Conservation (phyloP, 352 stramenopile species). For the Pythium periplocum region DNA sequence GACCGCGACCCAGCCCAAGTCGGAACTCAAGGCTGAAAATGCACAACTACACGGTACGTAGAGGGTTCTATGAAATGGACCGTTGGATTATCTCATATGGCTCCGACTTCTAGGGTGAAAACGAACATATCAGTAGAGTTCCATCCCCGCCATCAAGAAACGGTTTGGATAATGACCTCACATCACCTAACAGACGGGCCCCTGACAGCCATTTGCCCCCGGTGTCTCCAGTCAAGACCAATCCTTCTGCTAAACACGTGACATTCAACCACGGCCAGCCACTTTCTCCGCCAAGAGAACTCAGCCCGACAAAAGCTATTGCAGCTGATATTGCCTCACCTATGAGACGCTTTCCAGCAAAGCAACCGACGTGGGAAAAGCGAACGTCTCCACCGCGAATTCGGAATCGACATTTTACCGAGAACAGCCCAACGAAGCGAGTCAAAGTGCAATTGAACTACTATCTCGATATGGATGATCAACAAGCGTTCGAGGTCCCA, state of each 20-base stretch:
- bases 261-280: conserved; percentile 9
- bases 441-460: too few relatives aligned
- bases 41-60: conserved; percentile 56
- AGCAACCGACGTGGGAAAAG: conserved; percentile 7
- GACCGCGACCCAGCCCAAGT: conserved; percentile 37
- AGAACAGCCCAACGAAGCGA: not conserved
- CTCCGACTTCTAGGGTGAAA: too few relatives aligned
- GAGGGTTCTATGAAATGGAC: too few relatives aligned
- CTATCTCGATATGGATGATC: too few relatives aligned
- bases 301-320: too few relatives aligned
- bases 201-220: conserved; percentile 16
- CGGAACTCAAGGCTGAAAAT: conserved; percentile 47
- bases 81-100: too few relatives aligned
- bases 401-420: conserved; percentile 4
- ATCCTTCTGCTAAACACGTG: conserved; percentile 33
- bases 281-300: too few relatives aligned
- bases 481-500: too few relatives aligned
- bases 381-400: conserved; percentile 4
- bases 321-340: not conserved
- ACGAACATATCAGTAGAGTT: too few relatives aligned
- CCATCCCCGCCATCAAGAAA: too few relatives aligned
- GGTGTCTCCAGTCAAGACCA: conserved; percentile 52
- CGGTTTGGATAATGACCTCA: too few relatives aligned
- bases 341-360: conserved; percentile 5
- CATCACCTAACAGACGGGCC: too few relatives aligned